Base-by-base conservation (phyloP, 495 filamentous ascomycete genomes). In the Evernia prunastri region DNA sequence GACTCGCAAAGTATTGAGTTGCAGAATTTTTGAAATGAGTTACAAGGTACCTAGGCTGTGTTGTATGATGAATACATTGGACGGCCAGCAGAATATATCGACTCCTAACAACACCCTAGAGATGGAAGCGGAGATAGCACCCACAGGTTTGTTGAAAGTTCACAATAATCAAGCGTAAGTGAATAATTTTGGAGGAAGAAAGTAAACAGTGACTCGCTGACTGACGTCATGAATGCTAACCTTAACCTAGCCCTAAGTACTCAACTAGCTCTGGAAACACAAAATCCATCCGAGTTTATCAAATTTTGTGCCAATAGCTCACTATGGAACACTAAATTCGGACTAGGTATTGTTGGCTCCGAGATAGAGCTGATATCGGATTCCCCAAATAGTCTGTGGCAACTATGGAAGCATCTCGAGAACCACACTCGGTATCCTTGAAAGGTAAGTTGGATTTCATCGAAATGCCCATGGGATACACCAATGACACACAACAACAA, bases 381-480 rank as follows among this genome's bases (percentile, higher is more conserved):
- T 27, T 37, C 29, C 17, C 17, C n/a, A n/a, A 9, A 27, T 20
- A 20, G 25, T 15, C 27, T 23, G 1, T 15, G 33, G n/a, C 51
- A 45, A 40, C 18, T 13, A 66, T 66, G 64, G 64, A 66, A 37
- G 35, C 27, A 39, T 43, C 49, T 82, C 79, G 90, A 71, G 89
- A 89, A 69, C 87, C 90, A 25, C 92, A 97, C 77, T 82, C 86
- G 18, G 84, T 97, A 42, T 95, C 90, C 60, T 74, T 97, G 33
- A 97, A 96, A 81, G 92, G 85, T 86, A 58, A 18, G 56, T 67
- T n/a, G 79, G 72, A 56, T 43, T 54, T 43, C 63, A 62, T 40
- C 33, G 7, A 36, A 15, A 43, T 53, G 4, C 27, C 3, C 9
- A 6, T 61, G 29, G 25, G 62, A 51, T 47, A 58, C 17, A n/a